These are phyloP conservation scores for Tolypocladium tropicale DNA, from an alignment of 2,329 filamentous ascomycete genomes.

Conservation along the genomic window DNA sequence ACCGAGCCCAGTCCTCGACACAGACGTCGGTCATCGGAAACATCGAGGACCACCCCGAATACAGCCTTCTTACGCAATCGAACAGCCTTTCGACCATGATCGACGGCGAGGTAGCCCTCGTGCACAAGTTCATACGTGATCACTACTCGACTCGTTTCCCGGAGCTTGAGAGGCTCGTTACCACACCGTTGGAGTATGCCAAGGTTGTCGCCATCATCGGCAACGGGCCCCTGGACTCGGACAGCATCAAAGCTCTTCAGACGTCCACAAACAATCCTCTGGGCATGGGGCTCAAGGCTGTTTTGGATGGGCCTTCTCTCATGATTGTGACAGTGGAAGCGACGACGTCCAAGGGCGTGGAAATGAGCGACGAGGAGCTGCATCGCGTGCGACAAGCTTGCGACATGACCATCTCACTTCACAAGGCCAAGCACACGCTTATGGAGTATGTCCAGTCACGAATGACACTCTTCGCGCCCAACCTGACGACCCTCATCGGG, in stretches of 20 bases:
- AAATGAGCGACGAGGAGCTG: slow-evolving; percentile 67
- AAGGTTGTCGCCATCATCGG: slow-evolving; percentile 89
- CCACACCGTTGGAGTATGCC: slow-evolving; percentile 87
- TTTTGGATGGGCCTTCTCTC: slow-evolving; percentile 79
- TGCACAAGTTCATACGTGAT: slow-evolving; percentile 94
- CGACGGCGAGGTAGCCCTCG: slow-evolving; percentile 81
- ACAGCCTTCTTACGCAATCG: slow-evolving; percentile 77
- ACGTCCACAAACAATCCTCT: slow-evolving; percentile 70
- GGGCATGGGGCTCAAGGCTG: slow-evolving; percentile 62
- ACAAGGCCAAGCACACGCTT: slow-evolving; percentile 75
- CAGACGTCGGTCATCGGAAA: slow-evolving; percentile 62
- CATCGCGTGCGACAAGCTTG: slow-evolving; percentile 67
- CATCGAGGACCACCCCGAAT: slow-evolving; percentile 86
- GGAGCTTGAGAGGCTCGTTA: slow-evolving; percentile 81
- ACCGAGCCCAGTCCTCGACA: slow-evolving; percentile 57
- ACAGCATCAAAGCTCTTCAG: slow-evolving; percentile 71
- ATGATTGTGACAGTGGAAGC: slow-evolving; percentile 97
- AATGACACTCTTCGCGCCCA: slow-evolving; percentile 93
- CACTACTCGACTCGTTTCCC: slow-evolving; percentile 93
- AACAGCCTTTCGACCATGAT: slow-evolving; percentile 88
- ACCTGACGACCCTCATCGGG: slow-evolving; percentile 81
- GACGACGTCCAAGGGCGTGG: slow-evolving; percentile 73
- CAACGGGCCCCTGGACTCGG: slow-evolving; percentile 77
- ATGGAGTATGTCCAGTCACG: slow-evolving; percentile 94
- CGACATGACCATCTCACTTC: slow-evolving; percentile 78